Evolutionary conservation across 495 filamentous ascomycete genomes (phyloP).

Genomic region (Pyrenula massariospora): DNA sequence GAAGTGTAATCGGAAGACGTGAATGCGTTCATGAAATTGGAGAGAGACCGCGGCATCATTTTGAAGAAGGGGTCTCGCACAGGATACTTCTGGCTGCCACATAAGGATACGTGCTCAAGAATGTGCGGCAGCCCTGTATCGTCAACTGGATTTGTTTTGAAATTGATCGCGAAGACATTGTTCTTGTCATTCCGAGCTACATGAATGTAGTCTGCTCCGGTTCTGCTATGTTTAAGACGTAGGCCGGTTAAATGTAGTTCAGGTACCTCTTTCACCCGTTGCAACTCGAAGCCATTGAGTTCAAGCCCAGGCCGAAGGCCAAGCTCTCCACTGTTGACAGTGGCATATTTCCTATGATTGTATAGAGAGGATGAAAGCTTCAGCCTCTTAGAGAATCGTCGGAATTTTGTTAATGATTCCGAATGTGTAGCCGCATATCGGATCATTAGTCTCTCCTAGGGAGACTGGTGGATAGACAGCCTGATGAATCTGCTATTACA

Average conservation of each 20-base stretch:
- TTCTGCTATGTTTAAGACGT: constrained; percentile 82
- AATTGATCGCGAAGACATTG: constrained; percentile 98
- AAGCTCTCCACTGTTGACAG: constrained; percentile 58
- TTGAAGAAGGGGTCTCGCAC: constrained; percentile 98
- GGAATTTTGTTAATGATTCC: not conserved
- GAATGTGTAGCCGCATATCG: not conserved
- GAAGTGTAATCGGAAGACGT: constrained; percentile 94
- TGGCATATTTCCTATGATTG: constrained; percentile 32
- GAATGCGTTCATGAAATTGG: constrained; percentile 99
- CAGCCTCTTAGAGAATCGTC: not conserved
- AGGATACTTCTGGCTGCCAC: constrained; percentile 96
- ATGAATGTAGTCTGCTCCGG: constrained; percentile 90
- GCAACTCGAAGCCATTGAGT: constrained; percentile 84
- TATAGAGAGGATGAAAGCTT: not conserved
- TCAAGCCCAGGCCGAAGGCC: constrained; percentile 70
- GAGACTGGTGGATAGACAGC: too few relatives aligned
- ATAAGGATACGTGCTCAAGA: constrained; percentile 91
- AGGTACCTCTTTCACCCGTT: constrained; percentile 79
- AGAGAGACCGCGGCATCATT: constrained; percentile 93
- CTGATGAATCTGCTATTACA: too few relatives aligned
- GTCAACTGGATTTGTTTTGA: constrained; percentile 97
- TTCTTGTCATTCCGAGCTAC: constrained; percentile 90
- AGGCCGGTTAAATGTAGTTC: constrained; percentile 88
- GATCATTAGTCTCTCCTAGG: not conserved
- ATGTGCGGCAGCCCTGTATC: constrained; percentile 96